Evolutionary conservation across 179 eudicot genomes (phyloP).

Genomic region (Silene noctiflora): DNA sequence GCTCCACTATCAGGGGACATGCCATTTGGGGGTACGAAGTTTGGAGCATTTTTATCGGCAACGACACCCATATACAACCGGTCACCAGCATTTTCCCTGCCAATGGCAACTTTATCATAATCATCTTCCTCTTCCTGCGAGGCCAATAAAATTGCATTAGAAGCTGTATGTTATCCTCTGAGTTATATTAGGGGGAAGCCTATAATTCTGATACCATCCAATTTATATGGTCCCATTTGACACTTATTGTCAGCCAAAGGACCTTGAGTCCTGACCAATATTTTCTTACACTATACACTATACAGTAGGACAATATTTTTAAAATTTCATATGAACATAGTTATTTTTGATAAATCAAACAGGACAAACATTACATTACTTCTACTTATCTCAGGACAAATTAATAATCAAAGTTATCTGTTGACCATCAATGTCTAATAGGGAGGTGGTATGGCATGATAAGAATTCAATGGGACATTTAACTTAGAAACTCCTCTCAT

Average conservation of each 20-base stretch:
- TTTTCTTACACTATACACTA: no score
- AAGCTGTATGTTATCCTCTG: neutral
- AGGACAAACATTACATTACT: neutral
- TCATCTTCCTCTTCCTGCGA: constrained; percentile 75
- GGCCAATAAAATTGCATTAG: constrained; percentile 2
- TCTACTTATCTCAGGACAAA: neutral
- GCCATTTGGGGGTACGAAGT: constrained; percentile 27
- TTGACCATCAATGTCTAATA: neutral
- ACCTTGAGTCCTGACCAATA: neutral
- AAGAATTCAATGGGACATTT: neutral
- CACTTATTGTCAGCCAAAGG: neutral
- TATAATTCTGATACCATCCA: neutral
- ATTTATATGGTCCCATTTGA: neutral
- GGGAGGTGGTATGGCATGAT: neutral
- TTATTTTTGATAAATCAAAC: neutral
- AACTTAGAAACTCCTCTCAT: neutral
- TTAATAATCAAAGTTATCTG: neutral
- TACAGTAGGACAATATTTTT: neutral
- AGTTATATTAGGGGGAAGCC: neutral
- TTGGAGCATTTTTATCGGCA: constrained; percentile 30
- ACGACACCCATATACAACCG: constrained; percentile 53
- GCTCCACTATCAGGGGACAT: constrained; percentile 22
- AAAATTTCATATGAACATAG: no score
- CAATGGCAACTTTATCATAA: constrained; percentile 67
- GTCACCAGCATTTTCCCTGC: constrained; percentile 53